A percentile compares a stretch with the other conserved stretches of the same genome.
Evolutionary conservation across 179 eudicot genomes (phyloP).

Genomic region (Carnegiea gigantea): DNA sequence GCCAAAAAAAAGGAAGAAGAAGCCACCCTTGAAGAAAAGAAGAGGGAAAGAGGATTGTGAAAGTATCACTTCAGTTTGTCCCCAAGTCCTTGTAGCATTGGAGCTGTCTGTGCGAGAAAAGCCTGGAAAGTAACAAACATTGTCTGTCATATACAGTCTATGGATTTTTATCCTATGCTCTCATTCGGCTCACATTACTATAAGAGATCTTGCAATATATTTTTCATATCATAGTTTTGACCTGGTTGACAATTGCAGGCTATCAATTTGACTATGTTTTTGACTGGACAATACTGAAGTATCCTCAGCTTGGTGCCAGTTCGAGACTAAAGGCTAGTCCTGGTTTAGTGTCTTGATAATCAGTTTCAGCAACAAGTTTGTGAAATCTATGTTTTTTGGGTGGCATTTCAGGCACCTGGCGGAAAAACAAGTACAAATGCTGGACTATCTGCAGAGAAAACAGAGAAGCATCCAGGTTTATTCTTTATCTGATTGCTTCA

Average conservation of each 20-base stretch:
- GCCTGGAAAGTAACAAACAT: not conserved
- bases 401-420: slow-evolving; percentile 23
- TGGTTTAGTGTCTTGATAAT: not conserved
- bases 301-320: slow-evolving; percentile 27
- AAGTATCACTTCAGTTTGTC: no score
- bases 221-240: not conserved
- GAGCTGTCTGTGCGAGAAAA: not conserved
- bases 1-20: no score
- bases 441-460: slow-evolving; percentile 24
- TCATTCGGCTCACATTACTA: not conserved
- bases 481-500: not conserved
- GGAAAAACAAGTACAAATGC: slow-evolving; percentile 18
- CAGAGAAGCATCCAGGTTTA: slow-evolving; percentile 20
- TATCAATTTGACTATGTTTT: slow-evolving; percentile 34
- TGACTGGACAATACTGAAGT: slow-evolving; percentile 35
- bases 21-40: no score
- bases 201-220: not conserved
- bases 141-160: not conserved
- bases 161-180: not conserved
- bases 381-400: not conserved
- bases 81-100: no score
- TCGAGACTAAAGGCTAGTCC: slow-evolving; percentile 22
- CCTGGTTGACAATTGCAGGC: slow-evolving; percentile 9
- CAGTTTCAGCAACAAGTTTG: not conserved
- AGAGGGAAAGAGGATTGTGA: no score